Percentiles rank a stretch among this genome's conserved stretches.
Evolutionary conservation across 371 early-diverging fungal genomes (phyloP).

Genomic region (Mucor piriformis): DNA sequence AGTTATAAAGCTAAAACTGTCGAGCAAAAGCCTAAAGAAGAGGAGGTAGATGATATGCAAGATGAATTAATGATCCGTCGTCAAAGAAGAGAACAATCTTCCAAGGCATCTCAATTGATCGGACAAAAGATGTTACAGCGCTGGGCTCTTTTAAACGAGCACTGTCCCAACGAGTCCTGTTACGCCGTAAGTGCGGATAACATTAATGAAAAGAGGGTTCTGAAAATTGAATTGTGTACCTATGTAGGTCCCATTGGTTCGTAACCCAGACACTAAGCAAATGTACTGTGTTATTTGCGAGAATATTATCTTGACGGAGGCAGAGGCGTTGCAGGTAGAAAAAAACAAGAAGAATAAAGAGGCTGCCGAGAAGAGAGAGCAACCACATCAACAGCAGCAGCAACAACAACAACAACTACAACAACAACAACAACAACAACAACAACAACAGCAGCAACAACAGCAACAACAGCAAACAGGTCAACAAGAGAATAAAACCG

Average conservation of each 20-base stretch:
- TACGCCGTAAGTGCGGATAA: slow-evolving; percentile 53
- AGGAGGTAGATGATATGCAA: slow-evolving; percentile 9
- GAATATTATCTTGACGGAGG: slow-evolving; percentile 37
- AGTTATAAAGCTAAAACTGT: slow-evolving; percentile 5
- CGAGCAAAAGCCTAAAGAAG: too few relatives aligned
- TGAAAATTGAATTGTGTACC: not conserved
- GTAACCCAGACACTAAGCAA: slow-evolving; percentile 58
- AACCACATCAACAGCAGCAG: not conserved
- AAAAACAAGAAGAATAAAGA: not conserved
- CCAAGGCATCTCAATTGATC: slow-evolving; percentile 64
- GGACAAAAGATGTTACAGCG: slow-evolving; percentile 71
- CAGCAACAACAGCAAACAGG: not conserved
- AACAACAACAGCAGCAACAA: not conserved
- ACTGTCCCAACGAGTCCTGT: slow-evolving; percentile 61
- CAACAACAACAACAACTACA: not conserved
- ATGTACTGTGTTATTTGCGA: slow-evolving; percentile 73
- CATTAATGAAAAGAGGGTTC: not conserved
- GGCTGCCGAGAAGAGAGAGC: not conserved
- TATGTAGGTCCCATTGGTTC: slow-evolving; percentile 62
- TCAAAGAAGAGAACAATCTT: slow-evolving; percentile 58
- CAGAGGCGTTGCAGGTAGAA: slow-evolving; percentile 15
- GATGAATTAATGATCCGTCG: slow-evolving; percentile 23
- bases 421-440: not conserved
- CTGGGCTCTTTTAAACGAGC: slow-evolving; percentile 74
- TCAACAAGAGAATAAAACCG: slow-evolving; percentile 1